These are phyloP conservation scores for Alnus rubra DNA, from an alignment of 306 rosid species.

Conservation along the genomic window DNA sequence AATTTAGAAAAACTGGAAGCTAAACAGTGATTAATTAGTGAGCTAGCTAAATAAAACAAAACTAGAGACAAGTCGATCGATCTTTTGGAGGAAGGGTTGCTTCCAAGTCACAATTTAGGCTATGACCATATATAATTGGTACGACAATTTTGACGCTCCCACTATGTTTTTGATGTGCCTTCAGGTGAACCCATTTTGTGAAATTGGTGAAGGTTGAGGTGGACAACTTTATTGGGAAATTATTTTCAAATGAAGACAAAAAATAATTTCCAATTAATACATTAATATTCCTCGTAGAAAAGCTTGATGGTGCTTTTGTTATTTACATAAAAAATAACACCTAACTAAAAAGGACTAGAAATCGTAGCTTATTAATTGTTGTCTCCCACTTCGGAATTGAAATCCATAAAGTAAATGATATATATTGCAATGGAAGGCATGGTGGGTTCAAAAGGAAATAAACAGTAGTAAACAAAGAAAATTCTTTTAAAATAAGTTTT, in stretches of 20 bases:
- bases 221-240: background rate
- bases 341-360: too few species aligned
- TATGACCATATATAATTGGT: background rate
- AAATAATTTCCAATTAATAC: background rate
- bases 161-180: slow-evolving; percentile 10
- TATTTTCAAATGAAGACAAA: background rate
- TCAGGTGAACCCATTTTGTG: background rate
- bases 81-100: background rate
- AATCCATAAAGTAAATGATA: too few species aligned
- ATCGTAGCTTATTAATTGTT: too few species aligned
- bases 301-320: too few species aligned
- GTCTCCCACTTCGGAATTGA: too few species aligned
- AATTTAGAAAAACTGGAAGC: background rate
- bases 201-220: background rate
- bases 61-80: background rate
- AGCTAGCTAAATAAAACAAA: background rate
- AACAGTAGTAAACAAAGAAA: too few species aligned
- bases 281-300: background rate
- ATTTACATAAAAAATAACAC: too few species aligned
- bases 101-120: slow-evolving; percentile 10
- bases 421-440: too few species aligned
- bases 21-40: background rate
- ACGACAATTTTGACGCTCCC: slow-evolving; percentile 30
- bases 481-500: too few species aligned
- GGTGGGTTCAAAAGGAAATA: too few species aligned